Conservation (phyloP, 139 green algal genomes). For the Chlorella sp. region DNA sequence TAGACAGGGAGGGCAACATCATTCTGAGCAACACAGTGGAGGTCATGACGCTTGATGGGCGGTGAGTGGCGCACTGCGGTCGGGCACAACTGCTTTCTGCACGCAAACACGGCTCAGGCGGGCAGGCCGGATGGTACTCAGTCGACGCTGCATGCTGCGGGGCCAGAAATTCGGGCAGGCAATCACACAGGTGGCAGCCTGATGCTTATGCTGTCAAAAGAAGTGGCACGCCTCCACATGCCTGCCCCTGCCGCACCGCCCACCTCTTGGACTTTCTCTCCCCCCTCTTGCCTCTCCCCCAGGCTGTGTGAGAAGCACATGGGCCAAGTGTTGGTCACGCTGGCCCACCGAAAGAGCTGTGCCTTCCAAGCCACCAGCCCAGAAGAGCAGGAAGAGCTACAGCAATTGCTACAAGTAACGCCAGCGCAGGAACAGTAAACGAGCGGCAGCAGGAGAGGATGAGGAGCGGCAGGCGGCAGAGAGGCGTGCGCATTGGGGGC, state of each 20-base stretch:
- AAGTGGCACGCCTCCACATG: neutral
- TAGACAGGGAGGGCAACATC: slow-evolving; percentile 76
- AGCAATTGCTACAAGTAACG: neutral
- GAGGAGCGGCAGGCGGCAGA: neutral
- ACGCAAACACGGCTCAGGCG: neutral
- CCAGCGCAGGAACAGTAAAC: neutral
- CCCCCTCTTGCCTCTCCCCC: neutral
- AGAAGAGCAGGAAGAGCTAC: neutral
- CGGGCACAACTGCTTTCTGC: neutral
- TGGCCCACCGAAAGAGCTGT: neutral
- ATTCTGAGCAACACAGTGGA: slow-evolving; percentile 63
- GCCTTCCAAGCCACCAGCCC: slow-evolving; percentile 10
- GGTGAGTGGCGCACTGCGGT: neutral
- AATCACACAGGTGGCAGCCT: neutral
- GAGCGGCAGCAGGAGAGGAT: neutral
- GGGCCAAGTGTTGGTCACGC: slow-evolving; percentile 28
- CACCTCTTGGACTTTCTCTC: neutral
- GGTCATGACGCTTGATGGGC: slow-evolving; percentile 5
- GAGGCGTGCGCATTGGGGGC: too few relatives aligned
- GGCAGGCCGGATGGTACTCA: neutral
- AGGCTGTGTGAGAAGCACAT: slow-evolving; percentile 28
- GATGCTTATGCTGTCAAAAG: neutral
- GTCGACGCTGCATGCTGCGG: neutral
- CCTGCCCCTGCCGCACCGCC: neutral
- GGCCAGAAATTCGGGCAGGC: neutral